phyloP scores from a whole-genome alignment of 306 rosid genomes.

The Prinsepia uniflora region DNA sequence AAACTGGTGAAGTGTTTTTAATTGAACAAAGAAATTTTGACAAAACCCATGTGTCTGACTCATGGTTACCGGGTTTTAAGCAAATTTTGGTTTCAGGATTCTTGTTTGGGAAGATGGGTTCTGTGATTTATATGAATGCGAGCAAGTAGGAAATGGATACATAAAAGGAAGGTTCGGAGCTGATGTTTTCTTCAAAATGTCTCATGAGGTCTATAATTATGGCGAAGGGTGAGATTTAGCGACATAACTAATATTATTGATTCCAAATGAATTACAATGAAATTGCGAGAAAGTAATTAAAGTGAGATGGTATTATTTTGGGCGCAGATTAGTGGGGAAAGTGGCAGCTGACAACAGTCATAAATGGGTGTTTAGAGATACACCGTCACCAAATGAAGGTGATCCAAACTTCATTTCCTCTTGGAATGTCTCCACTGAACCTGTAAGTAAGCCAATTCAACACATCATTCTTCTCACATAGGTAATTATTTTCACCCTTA shows the following conservation, averaged over 20 bases:
- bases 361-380: constrained; percentile 75
- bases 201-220: constrained; percentile 87
- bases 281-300: background rate
- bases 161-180: constrained; percentile 62
- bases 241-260: background rate
- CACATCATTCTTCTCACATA: background rate
- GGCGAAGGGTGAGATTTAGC: constrained; percentile 77
- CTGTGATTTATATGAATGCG: constrained; percentile 79
- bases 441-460: constrained; percentile 48
- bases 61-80: background rate
- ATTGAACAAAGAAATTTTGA: constrained; percentile 10
- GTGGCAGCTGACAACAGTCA: constrained; percentile 79
- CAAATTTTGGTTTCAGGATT: constrained; percentile 47
- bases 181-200: constrained; percentile 91
- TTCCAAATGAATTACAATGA: too few species aligned
- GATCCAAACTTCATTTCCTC: constrained; percentile 58
- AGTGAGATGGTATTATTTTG: constrained; percentile 12
- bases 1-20: constrained; percentile 52
- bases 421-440: constrained; percentile 76
- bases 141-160: constrained; percentile 49
- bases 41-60: background rate
- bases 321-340: constrained; percentile 69
- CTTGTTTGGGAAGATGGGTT: constrained; percentile 98
- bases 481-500: constrained; percentile 1
- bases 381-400: constrained; percentile 48